Percentiles rank a stretch among this genome's conserved stretches.
Conservation (phyloP, 2,329 filamentous ascomycete species). For the Onygena corvina region DNA sequence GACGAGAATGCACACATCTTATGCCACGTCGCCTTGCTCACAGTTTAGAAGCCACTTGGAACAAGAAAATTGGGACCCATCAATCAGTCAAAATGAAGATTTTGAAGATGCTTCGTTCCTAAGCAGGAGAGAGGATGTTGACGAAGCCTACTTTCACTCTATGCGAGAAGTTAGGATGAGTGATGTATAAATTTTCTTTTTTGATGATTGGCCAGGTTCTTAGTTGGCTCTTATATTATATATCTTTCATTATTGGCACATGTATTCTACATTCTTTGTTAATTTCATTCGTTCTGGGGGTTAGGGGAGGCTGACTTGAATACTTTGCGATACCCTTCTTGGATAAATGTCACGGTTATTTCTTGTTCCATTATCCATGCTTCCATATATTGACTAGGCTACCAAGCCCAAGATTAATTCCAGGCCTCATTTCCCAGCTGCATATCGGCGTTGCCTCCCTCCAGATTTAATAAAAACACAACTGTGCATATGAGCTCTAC, state of each 20-base stretch:
- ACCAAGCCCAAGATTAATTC: too few species aligned
- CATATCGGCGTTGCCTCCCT: too few species aligned
- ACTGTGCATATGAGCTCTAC: too few species aligned
- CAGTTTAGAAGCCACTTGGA: slow-evolving; percentile 12
- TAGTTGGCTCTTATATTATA: not conserved
- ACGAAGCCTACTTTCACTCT: slow-evolving; percentile 19
- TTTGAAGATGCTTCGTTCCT: slow-evolving; percentile 38
- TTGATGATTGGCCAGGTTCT: not conserved
- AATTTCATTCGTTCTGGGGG: too few species aligned
- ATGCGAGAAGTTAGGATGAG: slow-evolving; percentile 24
- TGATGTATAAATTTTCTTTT: slow-evolving; percentile 20
- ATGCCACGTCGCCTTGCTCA: slow-evolving; percentile 10
- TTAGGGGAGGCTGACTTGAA: too few species aligned
- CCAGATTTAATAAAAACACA: too few species aligned
- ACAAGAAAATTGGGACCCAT: slow-evolving; percentile 13
- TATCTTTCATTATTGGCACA: not conserved
- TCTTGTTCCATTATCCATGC: too few species aligned
- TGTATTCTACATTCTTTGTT: slow-evolving; percentile 3
- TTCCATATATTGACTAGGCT: too few species aligned
- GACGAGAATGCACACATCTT: slow-evolving; percentile 14
- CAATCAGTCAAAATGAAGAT: slow-evolving; percentile 19
- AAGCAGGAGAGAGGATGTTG: slow-evolving; percentile 31
- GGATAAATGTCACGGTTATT: too few species aligned
- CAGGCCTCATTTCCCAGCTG: too few species aligned
- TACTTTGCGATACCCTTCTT: too few species aligned